These are phyloP conservation scores for Verticillium nonalfalfae DNA, from an alignment of 2,329 filamentous ascomycete species.

Conservation along the genomic window DNA sequence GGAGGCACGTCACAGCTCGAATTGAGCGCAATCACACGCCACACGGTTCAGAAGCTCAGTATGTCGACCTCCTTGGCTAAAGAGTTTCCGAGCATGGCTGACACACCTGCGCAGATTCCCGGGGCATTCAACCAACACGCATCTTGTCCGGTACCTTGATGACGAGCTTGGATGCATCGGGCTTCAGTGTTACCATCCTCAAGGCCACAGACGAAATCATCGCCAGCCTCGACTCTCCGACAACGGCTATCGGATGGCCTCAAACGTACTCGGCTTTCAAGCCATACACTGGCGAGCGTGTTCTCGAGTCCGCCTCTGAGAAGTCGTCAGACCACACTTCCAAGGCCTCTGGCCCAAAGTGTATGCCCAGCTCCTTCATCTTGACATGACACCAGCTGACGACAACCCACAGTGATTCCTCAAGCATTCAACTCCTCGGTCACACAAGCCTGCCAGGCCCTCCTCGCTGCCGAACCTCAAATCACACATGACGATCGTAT, in stretches of 20 bases:
- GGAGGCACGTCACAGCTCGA: constrained; percentile 63
- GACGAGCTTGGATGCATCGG: constrained; percentile 65
- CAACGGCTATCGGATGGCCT: constrained; percentile 60
- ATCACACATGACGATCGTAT: constrained; percentile 22
- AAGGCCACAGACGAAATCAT: constrained; percentile 42
- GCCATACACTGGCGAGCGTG: constrained; percentile 44
- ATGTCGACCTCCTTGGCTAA: constrained; percentile 53
- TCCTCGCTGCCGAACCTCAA: constrained; percentile 32
- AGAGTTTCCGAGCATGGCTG: constrained; percentile 23
- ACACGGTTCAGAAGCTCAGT: constrained; percentile 56
- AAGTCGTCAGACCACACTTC: constrained; percentile 37
- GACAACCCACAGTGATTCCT: not conserved
- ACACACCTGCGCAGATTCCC: not conserved
- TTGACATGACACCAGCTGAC: not conserved
- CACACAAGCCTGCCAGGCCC: not conserved
- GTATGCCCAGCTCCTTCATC: constrained; percentile 15
- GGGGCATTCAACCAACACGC: constrained; percentile 1
- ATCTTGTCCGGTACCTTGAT: constrained; percentile 63
- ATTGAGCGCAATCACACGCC: constrained; percentile 57
- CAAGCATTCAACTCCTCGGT: constrained; percentile 4
- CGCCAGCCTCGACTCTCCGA: constrained; percentile 50
- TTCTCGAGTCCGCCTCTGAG: constrained; percentile 48
- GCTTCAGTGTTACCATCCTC: constrained; percentile 63
- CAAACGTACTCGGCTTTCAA: not conserved
- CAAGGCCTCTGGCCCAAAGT: constrained; percentile 30